Evolutionary conservation across 345 rosid genomes (phyloP), one percentile per base, ranked within the genome.

Genomic region (Bruguiera parviflora): DNA sequence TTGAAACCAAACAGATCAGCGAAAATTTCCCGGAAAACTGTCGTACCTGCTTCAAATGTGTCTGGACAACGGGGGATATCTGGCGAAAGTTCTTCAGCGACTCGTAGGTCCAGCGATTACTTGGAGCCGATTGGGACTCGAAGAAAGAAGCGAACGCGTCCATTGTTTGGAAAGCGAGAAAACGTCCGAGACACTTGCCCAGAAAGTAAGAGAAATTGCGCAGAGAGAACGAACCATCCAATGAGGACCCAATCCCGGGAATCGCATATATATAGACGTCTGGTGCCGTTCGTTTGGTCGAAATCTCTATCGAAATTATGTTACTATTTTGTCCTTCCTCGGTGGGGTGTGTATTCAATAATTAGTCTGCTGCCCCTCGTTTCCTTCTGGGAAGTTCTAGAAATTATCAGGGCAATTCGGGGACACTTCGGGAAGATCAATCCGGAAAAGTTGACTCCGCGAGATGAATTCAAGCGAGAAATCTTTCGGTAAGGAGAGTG

Each of bases 141-240:
- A 95, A 95, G 81, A 87, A 82, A 29, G 97, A 84, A 53, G 95
- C 71, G 80, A 92, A 95, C 19, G 97, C 73, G 22, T 92, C 97
- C 99, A 96, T 89, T 46, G 58, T 6, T 64, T 35, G 49, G 25
- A 24, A 16, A 28, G 0, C 21, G 9, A 29, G 71, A 59, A 51
- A 67, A 18, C 19, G 4, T 35, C 16, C 22, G 55, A 52, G 18
- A 62, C 46, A 33, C 0, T 15, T 16, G 24, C n/a, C 13, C 6
- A 39, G 33, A 13, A 6, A 49, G 32, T 5, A 29, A n/a, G 66
- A 7, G 70, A 47, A 6, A 46, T 0, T 43, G 49, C 16, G 15
- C 46, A 64, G 0, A 3, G 3, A 10, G 3, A 21, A 32, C 35
- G 1, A 24, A 7, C 15, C 6, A 5, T 46, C 43, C 0, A 20